phyloP scores from a whole-genome alignment of 140 eudicot genomes.

The Senecio squalidus region DNA sequence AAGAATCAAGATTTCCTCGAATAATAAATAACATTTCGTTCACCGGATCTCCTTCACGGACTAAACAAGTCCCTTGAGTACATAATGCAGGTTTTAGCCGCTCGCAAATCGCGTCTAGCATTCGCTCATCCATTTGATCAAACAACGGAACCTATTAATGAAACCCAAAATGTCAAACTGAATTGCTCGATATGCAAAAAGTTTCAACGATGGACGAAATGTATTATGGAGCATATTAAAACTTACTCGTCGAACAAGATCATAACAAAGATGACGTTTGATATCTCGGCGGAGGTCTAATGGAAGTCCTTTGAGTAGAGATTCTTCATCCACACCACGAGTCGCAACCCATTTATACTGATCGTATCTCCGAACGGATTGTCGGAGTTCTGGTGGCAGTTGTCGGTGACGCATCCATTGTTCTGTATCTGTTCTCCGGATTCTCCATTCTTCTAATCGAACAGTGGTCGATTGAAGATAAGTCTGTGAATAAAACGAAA shows the following conservation, averaged over 20 bases:
- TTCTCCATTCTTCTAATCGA: conserved; percentile 88
- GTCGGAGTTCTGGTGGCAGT: conserved; percentile 68
- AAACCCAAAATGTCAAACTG: background rate
- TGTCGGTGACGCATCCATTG: conserved; percentile 96
- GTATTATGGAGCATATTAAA: no score
- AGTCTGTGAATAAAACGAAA: conserved; percentile 33
- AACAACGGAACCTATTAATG: conserved; percentile 67
- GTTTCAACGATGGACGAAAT: no score
- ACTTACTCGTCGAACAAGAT: conserved; percentile 77
- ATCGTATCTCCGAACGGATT: conserved; percentile 69
- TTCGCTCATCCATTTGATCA: conserved; percentile 90
- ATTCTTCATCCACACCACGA: conserved; percentile 82
- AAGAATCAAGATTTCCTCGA: conserved; percentile 81
- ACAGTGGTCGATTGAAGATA: conserved; percentile 80
- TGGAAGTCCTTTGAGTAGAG: conserved; percentile 71
- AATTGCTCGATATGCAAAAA: no score
- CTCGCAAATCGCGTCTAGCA: conserved; percentile 93
- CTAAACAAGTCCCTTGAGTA: conserved; percentile 73
- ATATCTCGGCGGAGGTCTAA: conserved; percentile 72
- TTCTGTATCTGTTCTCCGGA: conserved; percentile 78
- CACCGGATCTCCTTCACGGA: conserved; percentile 94
- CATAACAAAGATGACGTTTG: conserved; percentile 80
- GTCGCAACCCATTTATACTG: conserved; percentile 92
- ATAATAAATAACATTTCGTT: conserved; percentile 84
- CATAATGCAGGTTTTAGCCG: conserved; percentile 76